Percentiles rank a stretch among this genome's conserved stretches.
Evolutionary conservation across 768 basidiomycete species (phyloP).

Genomic region (Naematelia encephala): DNA sequence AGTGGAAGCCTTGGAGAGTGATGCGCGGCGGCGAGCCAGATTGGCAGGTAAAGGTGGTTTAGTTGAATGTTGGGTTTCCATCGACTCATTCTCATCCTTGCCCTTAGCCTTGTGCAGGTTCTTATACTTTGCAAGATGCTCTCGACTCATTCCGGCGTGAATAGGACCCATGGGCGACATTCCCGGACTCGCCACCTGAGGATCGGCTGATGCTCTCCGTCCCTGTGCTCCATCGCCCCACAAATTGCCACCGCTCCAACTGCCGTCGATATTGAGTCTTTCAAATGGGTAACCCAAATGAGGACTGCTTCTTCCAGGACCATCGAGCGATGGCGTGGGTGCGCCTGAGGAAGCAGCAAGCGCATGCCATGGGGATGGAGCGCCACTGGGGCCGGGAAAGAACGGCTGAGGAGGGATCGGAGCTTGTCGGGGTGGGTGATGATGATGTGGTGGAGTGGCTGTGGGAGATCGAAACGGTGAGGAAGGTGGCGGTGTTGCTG

Average conservation of each 20-base stretch:
- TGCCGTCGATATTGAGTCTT: slow-evolving; percentile 41
- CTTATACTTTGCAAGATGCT: slow-evolving; percentile 25
- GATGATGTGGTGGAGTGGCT: neutral
- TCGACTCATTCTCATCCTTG: neutral
- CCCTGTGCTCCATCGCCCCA: slow-evolving; percentile 20
- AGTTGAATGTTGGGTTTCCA: neutral
- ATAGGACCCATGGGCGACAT: slow-evolving; percentile 6
- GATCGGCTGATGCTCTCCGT: slow-evolving; percentile 14
- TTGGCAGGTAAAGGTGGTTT: slow-evolving; percentile 18
- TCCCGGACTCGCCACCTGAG: neutral
- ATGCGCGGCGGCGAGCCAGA: slow-evolving; percentile 27
- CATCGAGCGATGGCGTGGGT: slow-evolving; percentile 46
- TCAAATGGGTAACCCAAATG: slow-evolving; percentile 50
- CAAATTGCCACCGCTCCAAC: slow-evolving; percentile 42
- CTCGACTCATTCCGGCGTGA: slow-evolving; percentile 22
- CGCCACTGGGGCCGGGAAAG: neutral
- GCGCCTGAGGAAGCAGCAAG: slow-evolving; percentile 44
- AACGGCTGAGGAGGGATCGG: slow-evolving; percentile 10
- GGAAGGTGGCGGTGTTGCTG: slow-evolving; percentile 17
- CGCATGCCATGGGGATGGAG: slow-evolving; percentile 40
- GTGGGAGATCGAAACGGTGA: slow-evolving; percentile 30
- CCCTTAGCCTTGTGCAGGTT: slow-evolving; percentile 14
- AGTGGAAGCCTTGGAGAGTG: slow-evolving; percentile 17
- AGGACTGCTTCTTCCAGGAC: slow-evolving; percentile 38
- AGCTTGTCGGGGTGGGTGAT: slow-evolving; percentile 7